Evolutionary conservation across 2,329 filamentous ascomycete genomes (phyloP).

Genomic region (Lecanicillium sp.): DNA sequence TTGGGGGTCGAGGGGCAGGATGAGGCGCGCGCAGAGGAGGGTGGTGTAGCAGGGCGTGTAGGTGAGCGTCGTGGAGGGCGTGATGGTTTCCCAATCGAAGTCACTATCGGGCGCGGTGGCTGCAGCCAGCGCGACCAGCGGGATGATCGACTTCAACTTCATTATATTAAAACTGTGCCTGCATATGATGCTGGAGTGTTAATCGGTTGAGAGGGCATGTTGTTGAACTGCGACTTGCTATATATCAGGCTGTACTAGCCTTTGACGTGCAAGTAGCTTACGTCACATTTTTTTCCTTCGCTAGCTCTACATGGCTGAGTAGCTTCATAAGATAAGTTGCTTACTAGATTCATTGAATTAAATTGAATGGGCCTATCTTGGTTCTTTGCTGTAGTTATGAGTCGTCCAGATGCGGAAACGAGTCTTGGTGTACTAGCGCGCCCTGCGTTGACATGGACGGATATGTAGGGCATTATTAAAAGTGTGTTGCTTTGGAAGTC

Average conservation of each 20-base stretch:
- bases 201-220: too few species aligned
- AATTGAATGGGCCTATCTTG: too few species aligned
- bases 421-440: constrained; percentile 1
- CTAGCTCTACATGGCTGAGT: too few species aligned
- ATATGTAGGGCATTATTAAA: constrained; percentile 6
- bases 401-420: background rate
- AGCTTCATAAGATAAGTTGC: too few species aligned
- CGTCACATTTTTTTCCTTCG: too few species aligned
- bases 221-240: too few species aligned
- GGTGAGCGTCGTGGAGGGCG: constrained; percentile 27
- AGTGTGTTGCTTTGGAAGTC: constrained; percentile 9
- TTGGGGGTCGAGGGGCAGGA: constrained; percentile 38
- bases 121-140: background rate
- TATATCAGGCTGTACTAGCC: too few species aligned
- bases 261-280: too few species aligned
- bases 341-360: too few species aligned
- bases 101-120: background rate
- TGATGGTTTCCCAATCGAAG: constrained; percentile 33
- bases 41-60: constrained; percentile 35
- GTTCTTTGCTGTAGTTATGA: too few species aligned
- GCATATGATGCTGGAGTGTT: too few species aligned
- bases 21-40: constrained; percentile 36
- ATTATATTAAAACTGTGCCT: too few species aligned
- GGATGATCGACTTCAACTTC: background rate
- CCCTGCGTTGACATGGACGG: background rate